A percentile compares a stretch with the other conserved stretches of the same genome.
These are phyloP conservation scores for Parachaetomium inaequale DNA, from an alignment of 495 filamentous ascomycete genomes.

Conservation along the genomic window DNA sequence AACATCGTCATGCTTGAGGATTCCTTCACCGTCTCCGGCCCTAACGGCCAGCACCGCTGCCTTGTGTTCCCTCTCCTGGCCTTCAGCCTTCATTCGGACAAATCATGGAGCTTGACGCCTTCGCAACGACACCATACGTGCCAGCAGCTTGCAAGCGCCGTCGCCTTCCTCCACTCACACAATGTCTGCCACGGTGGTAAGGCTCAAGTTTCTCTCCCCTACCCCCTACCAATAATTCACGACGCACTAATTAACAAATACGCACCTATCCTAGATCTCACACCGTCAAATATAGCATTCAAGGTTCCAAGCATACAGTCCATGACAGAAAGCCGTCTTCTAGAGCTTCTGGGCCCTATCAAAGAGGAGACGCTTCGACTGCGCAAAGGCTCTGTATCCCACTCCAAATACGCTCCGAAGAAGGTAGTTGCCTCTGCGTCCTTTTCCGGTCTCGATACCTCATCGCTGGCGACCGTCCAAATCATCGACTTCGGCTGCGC, in stretches of 20 bases:
- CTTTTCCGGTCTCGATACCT: background rate
- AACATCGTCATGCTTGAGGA: conserved; percentile 11
- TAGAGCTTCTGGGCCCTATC: conserved; percentile 3
- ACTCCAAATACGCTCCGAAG: conserved; percentile 6
- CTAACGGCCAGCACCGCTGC: conserved; percentile 9
- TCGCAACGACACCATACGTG: background rate
- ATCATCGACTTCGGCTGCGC: conserved; percentile 10
- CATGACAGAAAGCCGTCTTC: background rate
- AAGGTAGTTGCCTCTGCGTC: background rate
- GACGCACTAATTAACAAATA: background rate
- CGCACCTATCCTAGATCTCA: background rate
- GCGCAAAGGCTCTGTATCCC: conserved; percentile 2
- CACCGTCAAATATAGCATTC: conserved; percentile 3
- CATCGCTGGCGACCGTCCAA: conserved; percentile 2
- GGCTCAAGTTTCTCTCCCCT: background rate
- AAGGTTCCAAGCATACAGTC: background rate
- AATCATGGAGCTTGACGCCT: background rate
- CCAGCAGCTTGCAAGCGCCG: conserved; percentile 13
- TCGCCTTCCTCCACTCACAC: conserved; percentile 8
- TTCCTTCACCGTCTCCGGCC: conserved; percentile 7
- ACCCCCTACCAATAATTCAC: background rate
- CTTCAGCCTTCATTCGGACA: background rate
- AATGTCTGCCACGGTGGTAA: conserved; percentile 10
- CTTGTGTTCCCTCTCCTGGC: background rate
- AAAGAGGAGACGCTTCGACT: background rate